Evolutionary conservation across 208 protist genomes (phyloP), one percentile per base, ranked within the genome.

Genomic region (Leishmania martiniquensis): DNA sequence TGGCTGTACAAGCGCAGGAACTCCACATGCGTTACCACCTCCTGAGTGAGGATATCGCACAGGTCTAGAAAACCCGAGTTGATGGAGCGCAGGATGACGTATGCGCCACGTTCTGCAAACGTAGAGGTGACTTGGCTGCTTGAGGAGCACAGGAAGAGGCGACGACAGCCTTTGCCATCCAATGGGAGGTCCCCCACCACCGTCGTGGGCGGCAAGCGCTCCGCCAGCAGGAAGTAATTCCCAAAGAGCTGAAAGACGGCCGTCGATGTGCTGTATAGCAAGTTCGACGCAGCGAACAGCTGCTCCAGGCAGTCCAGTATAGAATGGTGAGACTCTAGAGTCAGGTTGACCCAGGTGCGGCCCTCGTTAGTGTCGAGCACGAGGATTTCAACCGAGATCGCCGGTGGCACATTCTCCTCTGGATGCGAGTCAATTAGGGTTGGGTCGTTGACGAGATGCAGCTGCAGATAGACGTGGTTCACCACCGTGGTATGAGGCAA

Each of bases 401-500:
- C 59, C 1, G 71, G 37, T 17, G 63, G 69, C 47, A 73, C 69
- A 49, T 74, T 70, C 49, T 75, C 57, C 60, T 57, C 63, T 37
- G 67, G 75, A 12, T 51, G 76, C 42, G 67, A 63, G 32, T 86
- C 62, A 22, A 93, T 86, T 13, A 95, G 82, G 10, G 85, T 79
- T 34, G 82, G 80, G 51, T 81, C 85, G 74, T 85, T 89, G 32
- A 95, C 76, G 77, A 95, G 83, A 77, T 97, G 91, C 39, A 97
- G 60, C 74, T 94, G 88, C 71, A 97, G 78, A 72, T 95, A 94
- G 42, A 97, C 80, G 74, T 95, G 88, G 71, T 94, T 97, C 20
- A 91, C 82, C 20, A 94, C 89, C 39, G 93, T 97, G 20, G 89
- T 93, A 80, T 97, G 93, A 4, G 93, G 93, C 15, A 97, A 84